These are phyloP conservation scores for Monilinia laxa DNA, from an alignment of 2,329 filamentous ascomycete genomes.

Conservation along the genomic window DNA sequence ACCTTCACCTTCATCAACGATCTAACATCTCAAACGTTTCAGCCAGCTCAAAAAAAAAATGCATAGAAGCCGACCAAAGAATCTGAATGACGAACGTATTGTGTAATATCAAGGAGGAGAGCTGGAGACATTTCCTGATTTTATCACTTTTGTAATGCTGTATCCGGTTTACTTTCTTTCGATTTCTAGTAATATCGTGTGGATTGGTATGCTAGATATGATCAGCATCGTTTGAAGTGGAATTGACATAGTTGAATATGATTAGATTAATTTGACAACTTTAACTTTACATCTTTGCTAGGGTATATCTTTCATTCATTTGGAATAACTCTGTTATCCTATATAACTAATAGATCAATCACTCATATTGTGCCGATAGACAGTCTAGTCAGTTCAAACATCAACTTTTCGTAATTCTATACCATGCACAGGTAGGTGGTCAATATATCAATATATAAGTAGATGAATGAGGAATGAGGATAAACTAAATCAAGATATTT, in stretches of 20 bases:
- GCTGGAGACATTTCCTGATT: neutral
- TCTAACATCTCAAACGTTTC: neutral
- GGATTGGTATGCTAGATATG: neutral
- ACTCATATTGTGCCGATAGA: no score
- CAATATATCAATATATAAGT: no score
- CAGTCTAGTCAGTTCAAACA: no score
- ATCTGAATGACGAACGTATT: neutral
- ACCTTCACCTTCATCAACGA: neutral
- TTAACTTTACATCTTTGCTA: neutral
- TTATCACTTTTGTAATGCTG: neutral
- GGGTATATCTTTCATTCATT: neutral
- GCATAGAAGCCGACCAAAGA: neutral
- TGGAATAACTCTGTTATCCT: no score
- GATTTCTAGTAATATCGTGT: neutral
- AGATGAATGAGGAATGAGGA: no score
- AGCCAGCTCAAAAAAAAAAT: neutral
- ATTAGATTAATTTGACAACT: slow-evolving; percentile 8
- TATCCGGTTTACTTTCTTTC: neutral
- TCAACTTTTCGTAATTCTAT: no score
- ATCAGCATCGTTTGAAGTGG: neutral
- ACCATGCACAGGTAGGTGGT: no score
- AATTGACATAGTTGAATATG: slow-evolving; percentile 12
- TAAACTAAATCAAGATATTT: no score
- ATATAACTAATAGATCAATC: no score
- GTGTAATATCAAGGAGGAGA: neutral